Percentiles rank a stretch among this genome's conserved stretches.
These are phyloP conservation scores for Coemansia sp. DNA, from an alignment of 192 early-diverging fungal genomes.

Conservation along the genomic window DNA sequence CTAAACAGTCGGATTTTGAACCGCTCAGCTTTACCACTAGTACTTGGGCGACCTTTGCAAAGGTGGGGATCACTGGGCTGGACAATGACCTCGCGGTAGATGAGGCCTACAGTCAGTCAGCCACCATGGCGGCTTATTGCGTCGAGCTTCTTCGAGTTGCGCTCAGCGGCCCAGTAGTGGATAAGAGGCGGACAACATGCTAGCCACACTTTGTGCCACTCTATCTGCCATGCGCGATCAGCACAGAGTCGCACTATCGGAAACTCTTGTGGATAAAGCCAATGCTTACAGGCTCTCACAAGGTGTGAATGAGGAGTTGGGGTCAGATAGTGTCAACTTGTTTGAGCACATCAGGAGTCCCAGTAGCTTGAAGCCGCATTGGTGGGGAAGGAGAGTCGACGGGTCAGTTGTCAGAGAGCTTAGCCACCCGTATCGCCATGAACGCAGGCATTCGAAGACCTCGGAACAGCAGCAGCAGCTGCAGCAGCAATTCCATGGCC, in stretches of 20 bases:
- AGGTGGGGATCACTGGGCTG: background rate
- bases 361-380: background rate
- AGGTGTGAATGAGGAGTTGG: background rate
- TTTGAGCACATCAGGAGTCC: background rate
- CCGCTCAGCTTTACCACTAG: background rate
- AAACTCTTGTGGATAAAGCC: background rate
- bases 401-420: background rate
- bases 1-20: background rate
- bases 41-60: background rate
- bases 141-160: background rate
- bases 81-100: background rate
- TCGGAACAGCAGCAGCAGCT: background rate
- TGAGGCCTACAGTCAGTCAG: background rate
- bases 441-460: background rate
- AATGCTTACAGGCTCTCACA: background rate
- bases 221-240: background rate
- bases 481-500: background rate
- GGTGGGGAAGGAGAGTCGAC: background rate
- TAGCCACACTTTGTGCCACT: background rate
- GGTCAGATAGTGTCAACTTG: background rate
- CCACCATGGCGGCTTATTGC: background rate
- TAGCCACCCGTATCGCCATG: background rate
- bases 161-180: background rate
- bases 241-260: background rate
- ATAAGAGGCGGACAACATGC: background rate